These are phyloP conservation scores for Staphylotrichum longicolle DNA, from an alignment of 495 filamentous ascomycete genomes.

Conservation along the genomic window DNA sequence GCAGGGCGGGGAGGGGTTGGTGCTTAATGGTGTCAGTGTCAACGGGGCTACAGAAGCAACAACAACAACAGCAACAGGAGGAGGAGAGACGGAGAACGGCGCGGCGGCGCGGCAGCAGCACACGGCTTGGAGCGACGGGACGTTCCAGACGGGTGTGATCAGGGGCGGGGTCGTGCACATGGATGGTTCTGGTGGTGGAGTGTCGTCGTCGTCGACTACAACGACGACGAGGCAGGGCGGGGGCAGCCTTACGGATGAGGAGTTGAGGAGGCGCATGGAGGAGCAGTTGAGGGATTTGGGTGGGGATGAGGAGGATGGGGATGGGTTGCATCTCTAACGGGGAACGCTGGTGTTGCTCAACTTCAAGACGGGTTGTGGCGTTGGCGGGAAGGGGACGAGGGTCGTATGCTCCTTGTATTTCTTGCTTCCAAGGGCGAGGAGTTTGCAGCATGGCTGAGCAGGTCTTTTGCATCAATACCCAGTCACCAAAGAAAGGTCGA, in stretches of 20 bases:
- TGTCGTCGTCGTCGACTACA: too few relatives aligned
- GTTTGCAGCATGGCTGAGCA: too few relatives aligned
- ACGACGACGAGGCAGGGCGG: constrained; percentile 10
- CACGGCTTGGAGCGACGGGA: constrained; percentile 53
- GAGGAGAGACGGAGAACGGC: constrained; percentile 24
- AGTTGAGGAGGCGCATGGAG: constrained; percentile 45
- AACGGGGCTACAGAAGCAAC: constrained; percentile 11
- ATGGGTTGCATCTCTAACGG: constrained; percentile 65
- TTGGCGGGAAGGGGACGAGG: background rate
- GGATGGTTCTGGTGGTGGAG: constrained; percentile 18
- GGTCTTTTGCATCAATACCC: background rate
- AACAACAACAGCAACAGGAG: background rate
- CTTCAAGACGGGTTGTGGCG: background rate
- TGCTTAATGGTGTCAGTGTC: constrained; percentile 14
- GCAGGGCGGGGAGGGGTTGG: constrained; percentile 31
- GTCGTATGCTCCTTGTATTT: background rate
- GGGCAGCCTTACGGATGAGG: constrained; percentile 42
- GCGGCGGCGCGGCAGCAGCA: constrained; percentile 24
- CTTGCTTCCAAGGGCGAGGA: background rate
- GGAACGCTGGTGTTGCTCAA: background rate
- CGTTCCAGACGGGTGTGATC: constrained; percentile 53
- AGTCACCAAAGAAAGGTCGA: background rate
- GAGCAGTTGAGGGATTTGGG: constrained; percentile 46
- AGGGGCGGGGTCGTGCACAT: constrained; percentile 40
- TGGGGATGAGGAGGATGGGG: constrained; percentile 53